Evolutionary conservation across 306 rosid genomes (phyloP), one percentile per base, ranked within the genome.

Genomic region (Cucumis hystrix): DNA sequence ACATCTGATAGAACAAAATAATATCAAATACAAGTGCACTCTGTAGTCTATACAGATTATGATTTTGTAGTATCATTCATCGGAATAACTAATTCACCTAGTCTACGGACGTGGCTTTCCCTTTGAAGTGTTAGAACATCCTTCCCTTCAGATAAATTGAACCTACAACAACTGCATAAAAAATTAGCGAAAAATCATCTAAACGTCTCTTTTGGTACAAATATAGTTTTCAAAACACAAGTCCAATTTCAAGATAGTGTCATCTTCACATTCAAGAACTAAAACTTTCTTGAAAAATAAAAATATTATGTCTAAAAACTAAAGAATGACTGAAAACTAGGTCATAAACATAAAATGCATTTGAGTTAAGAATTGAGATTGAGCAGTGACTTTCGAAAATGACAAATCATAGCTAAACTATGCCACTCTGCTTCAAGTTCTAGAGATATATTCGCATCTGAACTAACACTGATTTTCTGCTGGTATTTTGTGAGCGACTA

Each of bases 61-160:
- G 69, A 63, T 33, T 63, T 33, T 63, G 16, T 63, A 15, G 12
- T 18, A 76, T 78, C 74, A 78, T 21, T 65, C 80, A 35, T 54
- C 15, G 70, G 17, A 41, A 76, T 18, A 65, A 17, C 39, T 14
- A 75, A 77, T 81, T 49, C 49, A 89, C 98, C 95, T 18, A 90
- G 20, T 85, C 96, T 85, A 61, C 79, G 93, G 23, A 84, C 88
- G 77, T 89, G 96, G 30, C 75, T 79, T 83, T 83, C 86, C 76
- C 65, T 84, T 78, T 68, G 78, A 67, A 90, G 81, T 0, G 96
- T 90, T 83, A 94, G 89, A 86, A 79, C 77, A 78, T 88, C 97
- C 77, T 82, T 87, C 67, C 95, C 96, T 52, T 79, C 82, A 1
- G 93, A 83, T 8, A 83, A 81, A 84, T 85, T 78, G 21, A 82